Evolutionary conservation across 129 eudicot species (phyloP).

Genomic region (Helianthus tuberosus): DNA sequence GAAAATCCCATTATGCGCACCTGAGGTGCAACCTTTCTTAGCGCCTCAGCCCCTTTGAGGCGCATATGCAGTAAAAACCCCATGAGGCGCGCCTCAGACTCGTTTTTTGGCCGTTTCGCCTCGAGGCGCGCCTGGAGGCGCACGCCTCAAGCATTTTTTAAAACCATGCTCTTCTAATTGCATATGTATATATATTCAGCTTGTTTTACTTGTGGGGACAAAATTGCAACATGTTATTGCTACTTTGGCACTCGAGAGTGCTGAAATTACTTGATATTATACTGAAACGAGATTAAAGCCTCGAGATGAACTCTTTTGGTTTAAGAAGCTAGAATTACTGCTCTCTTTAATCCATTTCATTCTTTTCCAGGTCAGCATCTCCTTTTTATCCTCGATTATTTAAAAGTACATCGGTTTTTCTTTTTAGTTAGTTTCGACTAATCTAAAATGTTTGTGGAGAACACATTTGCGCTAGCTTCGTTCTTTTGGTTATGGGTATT

Average conservation of each 20-base stretch:
- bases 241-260: slow-evolving; percentile 93
- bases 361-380: slow-evolving; percentile 85
- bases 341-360: slow-evolving; percentile 81
- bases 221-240: slow-evolving; percentile 94
- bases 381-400: neutral
- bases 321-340: slow-evolving; percentile 84
- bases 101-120: no score
- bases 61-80: no score
- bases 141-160: no score
- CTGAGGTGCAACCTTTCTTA: no score
- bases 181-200: slow-evolving; percentile 45
- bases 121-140: no score
- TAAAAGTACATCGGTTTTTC: neutral
- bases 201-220: slow-evolving; percentile 91
- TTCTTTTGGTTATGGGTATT: slow-evolving; percentile 99
- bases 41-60: no score
- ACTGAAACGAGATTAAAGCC: slow-evolving; percentile 74
- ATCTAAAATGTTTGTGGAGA: slow-evolving; percentile 48
- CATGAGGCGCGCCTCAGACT: no score
- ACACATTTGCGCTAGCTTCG: slow-evolving; percentile 95
- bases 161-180: slow-evolving; percentile 17
- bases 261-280: slow-evolving; percentile 60
- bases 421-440: slow-evolving; percentile 11
- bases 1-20: no score
- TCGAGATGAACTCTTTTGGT: slow-evolving; percentile 97